Base-by-base conservation (phyloP, 1,139 yeast genomes). In the Pichia sp. region DNA sequence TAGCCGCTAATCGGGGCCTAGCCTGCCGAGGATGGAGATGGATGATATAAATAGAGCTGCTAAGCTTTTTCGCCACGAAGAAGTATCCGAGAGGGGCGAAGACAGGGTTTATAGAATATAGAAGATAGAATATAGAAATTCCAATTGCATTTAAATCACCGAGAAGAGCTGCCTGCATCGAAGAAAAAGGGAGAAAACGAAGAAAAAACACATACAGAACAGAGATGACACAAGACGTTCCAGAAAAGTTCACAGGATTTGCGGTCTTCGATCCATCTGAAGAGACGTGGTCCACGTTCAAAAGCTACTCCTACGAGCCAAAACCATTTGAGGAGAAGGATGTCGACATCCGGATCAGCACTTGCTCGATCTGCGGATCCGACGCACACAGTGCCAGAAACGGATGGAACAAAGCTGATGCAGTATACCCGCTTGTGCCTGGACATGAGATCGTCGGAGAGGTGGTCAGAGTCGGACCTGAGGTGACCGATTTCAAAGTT, bases 361-460 rank as follows among this genome's bases (percentile, higher is more conserved):
- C 73, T 50, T 79, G 87, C 64, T 87, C 87, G 34, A 72, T 83
- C 55, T 83, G 89, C 68, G 86, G 85, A 30, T 72, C 82, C 34
- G 80, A 76, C 57, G 66, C 72, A 46, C 79, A 74, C 61, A 67
- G 74, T 34, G 70, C 70, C n/a, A 60, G 64, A 21, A 75, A 70
- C 16, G 72, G 71, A 19, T 76, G 80, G 80, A 67, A 66, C 3
- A 63, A 70, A 16, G 55, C 63, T 6, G 45, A 55, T 39, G 60
- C 60, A 1, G 47, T 51, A 25, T 58, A 49, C 36, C 67, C 66
- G 40, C 53, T 62, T 16, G 72, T 76, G 48, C 74, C 70, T 9
- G 79, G 79, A n/a, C 79, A 75, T 64, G 80, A 76, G 61, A 72
- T 76, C 56, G 62, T 75, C 45, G 80, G 80, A 13, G 61, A 66